Evolutionary conservation across 768 basidiomycete species (phyloP).

Genomic region (Naematelia encephala): DNA sequence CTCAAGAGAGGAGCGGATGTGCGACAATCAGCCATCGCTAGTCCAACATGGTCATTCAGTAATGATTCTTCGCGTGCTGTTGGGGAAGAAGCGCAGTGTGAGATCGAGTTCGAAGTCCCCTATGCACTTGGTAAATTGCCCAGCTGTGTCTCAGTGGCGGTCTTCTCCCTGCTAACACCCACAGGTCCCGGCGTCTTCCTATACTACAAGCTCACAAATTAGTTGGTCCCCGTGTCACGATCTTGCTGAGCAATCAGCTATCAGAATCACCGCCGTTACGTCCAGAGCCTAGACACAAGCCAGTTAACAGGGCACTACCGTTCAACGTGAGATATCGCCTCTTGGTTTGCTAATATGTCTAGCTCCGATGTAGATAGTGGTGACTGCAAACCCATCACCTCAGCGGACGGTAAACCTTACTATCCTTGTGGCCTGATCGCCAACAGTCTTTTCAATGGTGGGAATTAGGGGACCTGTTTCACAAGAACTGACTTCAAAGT

Average conservation of each 20-base stretch:
- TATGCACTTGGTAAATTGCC: slow-evolving; percentile 58
- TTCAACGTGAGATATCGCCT: slow-evolving; percentile 30
- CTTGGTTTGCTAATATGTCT: background rate
- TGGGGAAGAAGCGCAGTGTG: slow-evolving; percentile 60
- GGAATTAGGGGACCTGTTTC: slow-evolving; percentile 22
- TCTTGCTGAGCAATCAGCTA: slow-evolving; percentile 60
- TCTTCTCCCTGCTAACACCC: background rate
- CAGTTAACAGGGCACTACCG: slow-evolving; percentile 70
- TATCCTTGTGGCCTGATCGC: slow-evolving; percentile 98
- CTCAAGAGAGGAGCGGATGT: slow-evolving; percentile 52
- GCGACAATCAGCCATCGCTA: slow-evolving; percentile 49
- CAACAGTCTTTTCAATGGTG: slow-evolving; percentile 94
- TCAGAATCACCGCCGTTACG: slow-evolving; percentile 98
- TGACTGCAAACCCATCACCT: slow-evolving; percentile 85
- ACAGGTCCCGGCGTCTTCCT: slow-evolving; percentile 67
- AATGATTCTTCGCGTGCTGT: slow-evolving; percentile 56
- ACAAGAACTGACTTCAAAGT: slow-evolving; percentile 4
- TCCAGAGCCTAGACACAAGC: slow-evolving; percentile 77
- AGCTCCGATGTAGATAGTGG: slow-evolving; percentile 54
- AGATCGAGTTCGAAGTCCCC: slow-evolving; percentile 78
- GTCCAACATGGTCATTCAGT: slow-evolving; percentile 72
- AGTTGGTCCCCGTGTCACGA: slow-evolving; percentile 31
- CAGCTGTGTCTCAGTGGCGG: slow-evolving; percentile 1
- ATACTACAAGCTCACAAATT: slow-evolving; percentile 72
- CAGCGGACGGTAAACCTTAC: slow-evolving; percentile 58